phyloP scores from a whole-genome alignment of 495 filamentous ascomycete genomes.

The Hypoxylon lenormandii region DNA sequence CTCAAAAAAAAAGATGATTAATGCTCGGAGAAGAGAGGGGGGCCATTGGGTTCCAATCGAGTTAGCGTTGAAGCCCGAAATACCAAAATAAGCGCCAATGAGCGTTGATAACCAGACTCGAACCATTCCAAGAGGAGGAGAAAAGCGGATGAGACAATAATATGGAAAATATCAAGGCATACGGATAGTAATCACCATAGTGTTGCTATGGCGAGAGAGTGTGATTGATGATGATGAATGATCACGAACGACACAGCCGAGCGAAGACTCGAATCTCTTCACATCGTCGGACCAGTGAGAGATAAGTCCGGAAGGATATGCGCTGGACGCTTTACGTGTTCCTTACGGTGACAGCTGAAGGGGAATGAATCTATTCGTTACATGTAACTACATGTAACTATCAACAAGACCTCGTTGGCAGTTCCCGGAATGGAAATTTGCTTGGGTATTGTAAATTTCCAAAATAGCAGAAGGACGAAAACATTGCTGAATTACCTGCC shows the following conservation, averaged over 20 bases:
- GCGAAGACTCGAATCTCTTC: slow-evolving; percentile 9
- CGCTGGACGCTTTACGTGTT: slow-evolving; percentile 36
- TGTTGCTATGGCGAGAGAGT: slow-evolving; percentile 45
- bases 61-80: slow-evolving; percentile 48
- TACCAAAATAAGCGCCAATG: slow-evolving; percentile 40
- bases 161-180: slow-evolving; percentile 21
- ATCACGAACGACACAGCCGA: slow-evolving; percentile 31
- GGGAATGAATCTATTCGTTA: slow-evolving; percentile 27
- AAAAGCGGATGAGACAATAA: slow-evolving; percentile 28
- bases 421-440: no score
- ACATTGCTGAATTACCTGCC: slow-evolving; percentile 18
- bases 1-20: slow-evolving; percentile 25
- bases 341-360: slow-evolving; percentile 15
- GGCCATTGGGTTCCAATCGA: slow-evolving; percentile 46
- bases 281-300: slow-evolving; percentile 19
- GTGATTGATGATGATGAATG: slow-evolving; percentile 32
- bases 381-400: slow-evolving; percentile 15
- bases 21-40: slow-evolving; percentile 14
- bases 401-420: slow-evolving; percentile 31
- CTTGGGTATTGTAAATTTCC: slow-evolving; percentile 2
- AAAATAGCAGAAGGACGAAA: slow-evolving; percentile 28
- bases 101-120: slow-evolving; percentile 26
- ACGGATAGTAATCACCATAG: neutral
- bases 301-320: slow-evolving; percentile 41
- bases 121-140: slow-evolving; percentile 15